Conservation (phyloP, 2,329 filamentous ascomycete genomes). For the Fusarium acutatum region DNA sequence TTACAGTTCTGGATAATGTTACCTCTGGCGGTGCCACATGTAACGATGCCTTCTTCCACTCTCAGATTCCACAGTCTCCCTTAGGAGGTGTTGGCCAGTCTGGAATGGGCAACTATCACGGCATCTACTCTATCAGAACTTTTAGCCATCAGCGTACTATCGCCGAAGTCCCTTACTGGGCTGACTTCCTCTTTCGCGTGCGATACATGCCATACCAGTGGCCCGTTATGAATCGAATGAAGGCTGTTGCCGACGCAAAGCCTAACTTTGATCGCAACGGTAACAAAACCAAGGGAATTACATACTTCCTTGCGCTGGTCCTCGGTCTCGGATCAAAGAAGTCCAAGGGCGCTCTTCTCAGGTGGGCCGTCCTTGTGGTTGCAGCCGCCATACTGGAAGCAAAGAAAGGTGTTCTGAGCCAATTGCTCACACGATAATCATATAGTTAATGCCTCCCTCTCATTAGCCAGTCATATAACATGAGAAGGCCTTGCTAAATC, state of each 20-base stretch:
- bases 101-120: constrained; percentile 59
- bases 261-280: constrained; percentile 72
- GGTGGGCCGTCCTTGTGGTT: constrained; percentile 58
- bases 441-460: constrained; percentile 6
- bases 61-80: constrained; percentile 51
- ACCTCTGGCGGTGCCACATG: constrained; percentile 61
- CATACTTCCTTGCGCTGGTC: constrained; percentile 64
- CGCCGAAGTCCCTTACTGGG: constrained; percentile 49
- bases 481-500: not conserved
- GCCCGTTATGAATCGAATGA: constrained; percentile 55
- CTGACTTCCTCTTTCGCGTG: constrained; percentile 65
- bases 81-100: constrained; percentile 61
- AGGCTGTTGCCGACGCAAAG: constrained; percentile 53
- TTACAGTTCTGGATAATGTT: constrained; percentile 49
- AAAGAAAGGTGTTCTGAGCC: constrained; percentile 47
- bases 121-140: constrained; percentile 55
- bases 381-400: constrained; percentile 48
- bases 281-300: constrained; percentile 57
- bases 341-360: constrained; percentile 58
- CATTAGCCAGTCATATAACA: not conserved
- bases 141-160: constrained; percentile 53
- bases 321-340: constrained; percentile 60
- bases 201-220: constrained; percentile 72
- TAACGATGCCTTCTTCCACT: constrained; percentile 59
- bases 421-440: constrained; percentile 38